These are phyloP conservation scores for Kwoniella dendrophila DNA, from an alignment of 768 basidiomycete species.

Conservation along the genomic window DNA sequence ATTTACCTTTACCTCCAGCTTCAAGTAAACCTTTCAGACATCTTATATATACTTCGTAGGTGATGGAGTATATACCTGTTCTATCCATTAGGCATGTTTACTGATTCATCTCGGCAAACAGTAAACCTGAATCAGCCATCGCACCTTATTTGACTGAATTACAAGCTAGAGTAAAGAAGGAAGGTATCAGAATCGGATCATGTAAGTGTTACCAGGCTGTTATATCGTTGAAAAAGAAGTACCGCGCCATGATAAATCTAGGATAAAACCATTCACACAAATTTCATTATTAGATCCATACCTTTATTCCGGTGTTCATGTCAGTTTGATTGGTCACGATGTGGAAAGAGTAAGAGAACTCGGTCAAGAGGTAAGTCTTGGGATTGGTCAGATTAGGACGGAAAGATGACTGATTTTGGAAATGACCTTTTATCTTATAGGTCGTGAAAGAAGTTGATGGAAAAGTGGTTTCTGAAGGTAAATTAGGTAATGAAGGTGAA, in stretches of 20 bases:
- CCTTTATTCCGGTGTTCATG: slow-evolving; percentile 65
- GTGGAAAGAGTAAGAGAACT: slow-evolving; percentile 54
- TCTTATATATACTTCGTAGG: slow-evolving; percentile 80
- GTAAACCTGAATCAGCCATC: slow-evolving; percentile 78
- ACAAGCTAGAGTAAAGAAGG: slow-evolving; percentile 69
- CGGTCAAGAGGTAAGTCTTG: slow-evolving; percentile 54
- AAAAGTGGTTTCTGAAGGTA: slow-evolving; percentile 54
- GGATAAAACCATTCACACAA: too few relatives aligned
- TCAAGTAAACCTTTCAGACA: slow-evolving; percentile 73
- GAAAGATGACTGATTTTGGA: neutral
- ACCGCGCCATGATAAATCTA: too few relatives aligned
- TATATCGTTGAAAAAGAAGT: too few relatives aligned
- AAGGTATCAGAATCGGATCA: slow-evolving; percentile 80
- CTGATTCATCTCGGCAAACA: slow-evolving; percentile 36
- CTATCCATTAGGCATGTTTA: neutral
- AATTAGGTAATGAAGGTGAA: slow-evolving; percentile 46
- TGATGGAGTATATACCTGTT: neutral
- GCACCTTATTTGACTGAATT: slow-evolving; percentile 82
- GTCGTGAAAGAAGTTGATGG: slow-evolving; percentile 57
- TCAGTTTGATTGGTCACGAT: slow-evolving; percentile 65
- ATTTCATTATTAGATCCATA: slow-evolving; percentile 46
- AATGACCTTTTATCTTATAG: slow-evolving; percentile 9
- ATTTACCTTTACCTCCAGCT: slow-evolving; percentile 76
- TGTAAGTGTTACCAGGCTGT: slow-evolving; percentile 65
- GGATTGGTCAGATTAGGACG: neutral